Conservation (phyloP, 1,284 basidiomycete species). For the Malassezia pachydermatis region DNA sequence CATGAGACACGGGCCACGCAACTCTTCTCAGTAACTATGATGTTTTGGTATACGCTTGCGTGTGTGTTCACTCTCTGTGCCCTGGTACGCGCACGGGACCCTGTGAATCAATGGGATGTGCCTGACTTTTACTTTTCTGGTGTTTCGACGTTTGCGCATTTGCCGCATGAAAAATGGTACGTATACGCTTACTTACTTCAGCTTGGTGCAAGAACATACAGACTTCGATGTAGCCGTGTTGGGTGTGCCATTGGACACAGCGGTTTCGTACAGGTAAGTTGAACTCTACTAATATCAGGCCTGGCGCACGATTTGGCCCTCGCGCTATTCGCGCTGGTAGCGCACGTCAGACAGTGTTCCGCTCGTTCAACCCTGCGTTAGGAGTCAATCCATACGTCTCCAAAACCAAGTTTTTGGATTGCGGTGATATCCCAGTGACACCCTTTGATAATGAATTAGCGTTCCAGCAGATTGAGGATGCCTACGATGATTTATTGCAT, state of each 20-base stretch:
- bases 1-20: too few species aligned
- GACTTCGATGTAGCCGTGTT: constrained; percentile 28
- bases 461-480: constrained; percentile 29
- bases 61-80: too few species aligned
- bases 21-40: too few species aligned
- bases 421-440: constrained; percentile 27
- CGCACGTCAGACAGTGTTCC: constrained; percentile 21
- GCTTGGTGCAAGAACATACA: constrained; percentile 17
- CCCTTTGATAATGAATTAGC: constrained; percentile 24
- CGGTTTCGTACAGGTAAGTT: constrained; percentile 22
- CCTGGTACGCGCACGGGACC: not conserved
- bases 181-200: constrained; percentile 13
- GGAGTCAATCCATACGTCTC: constrained; percentile 21
- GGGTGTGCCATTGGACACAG: constrained; percentile 27
- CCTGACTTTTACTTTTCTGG: constrained; percentile 18
- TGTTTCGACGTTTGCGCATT: constrained; percentile 28
- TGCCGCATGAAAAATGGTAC: constrained; percentile 16
- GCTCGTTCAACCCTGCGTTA: constrained; percentile 14
- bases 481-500: constrained; percentile 1
- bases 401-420: constrained; percentile 26
- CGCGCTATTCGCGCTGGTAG: constrained; percentile 25
- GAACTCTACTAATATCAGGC: not conserved
- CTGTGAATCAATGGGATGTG: constrained; percentile 1
- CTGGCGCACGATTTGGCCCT: constrained; percentile 26
- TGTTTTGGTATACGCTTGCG: too few species aligned